These are phyloP conservation scores for Boletus edulis DNA, from an alignment of 768 basidiomycete genomes.

Conservation along the genomic window DNA sequence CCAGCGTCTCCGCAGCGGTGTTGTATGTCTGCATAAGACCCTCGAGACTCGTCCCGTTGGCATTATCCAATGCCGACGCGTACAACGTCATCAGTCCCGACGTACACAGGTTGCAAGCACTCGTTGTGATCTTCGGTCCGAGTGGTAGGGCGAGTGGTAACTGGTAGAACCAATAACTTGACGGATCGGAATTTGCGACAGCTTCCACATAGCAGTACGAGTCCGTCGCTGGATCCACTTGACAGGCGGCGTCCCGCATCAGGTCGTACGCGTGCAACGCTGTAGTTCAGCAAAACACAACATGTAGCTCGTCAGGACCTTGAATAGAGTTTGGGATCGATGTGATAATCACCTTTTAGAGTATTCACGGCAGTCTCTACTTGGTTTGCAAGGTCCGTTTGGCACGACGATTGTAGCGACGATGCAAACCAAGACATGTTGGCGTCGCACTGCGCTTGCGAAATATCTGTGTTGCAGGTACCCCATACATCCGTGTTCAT, in stretches of 20 bases:
- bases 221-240: slow-evolving; percentile 52
- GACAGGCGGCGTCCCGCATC: slow-evolving; percentile 62
- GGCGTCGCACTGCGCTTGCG: slow-evolving; percentile 49
- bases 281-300: slow-evolving; percentile 16
- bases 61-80: slow-evolving; percentile 39
- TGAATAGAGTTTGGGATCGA: neutral
- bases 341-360: slow-evolving; percentile 46
- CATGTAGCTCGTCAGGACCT: neutral
- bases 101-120: slow-evolving; percentile 65
- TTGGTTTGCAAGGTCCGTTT: slow-evolving; percentile 48
- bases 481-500: slow-evolving; percentile 76
- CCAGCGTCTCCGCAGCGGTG: slow-evolving; percentile 44
- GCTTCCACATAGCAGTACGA: slow-evolving; percentile 77
- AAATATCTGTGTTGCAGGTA: slow-evolving; percentile 64
- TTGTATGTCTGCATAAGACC: slow-evolving; percentile 50
- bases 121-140: slow-evolving; percentile 42
- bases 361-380: slow-evolving; percentile 55
- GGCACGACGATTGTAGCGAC: slow-evolving; percentile 49
- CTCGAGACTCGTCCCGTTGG: slow-evolving; percentile 30
- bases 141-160: slow-evolving; percentile 59
- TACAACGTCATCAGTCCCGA: slow-evolving; percentile 58
- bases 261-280: slow-evolving; percentile 63
- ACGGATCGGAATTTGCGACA: slow-evolving; percentile 50
- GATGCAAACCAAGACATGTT: slow-evolving; percentile 69
- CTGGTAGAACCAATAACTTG: slow-evolving; percentile 71